Percentiles rank a stretch among this genome's conserved stretches.
Conservation (phyloP, 1,284 basidiomycete species). For the Sanguinoderma infundibulare region DNA sequence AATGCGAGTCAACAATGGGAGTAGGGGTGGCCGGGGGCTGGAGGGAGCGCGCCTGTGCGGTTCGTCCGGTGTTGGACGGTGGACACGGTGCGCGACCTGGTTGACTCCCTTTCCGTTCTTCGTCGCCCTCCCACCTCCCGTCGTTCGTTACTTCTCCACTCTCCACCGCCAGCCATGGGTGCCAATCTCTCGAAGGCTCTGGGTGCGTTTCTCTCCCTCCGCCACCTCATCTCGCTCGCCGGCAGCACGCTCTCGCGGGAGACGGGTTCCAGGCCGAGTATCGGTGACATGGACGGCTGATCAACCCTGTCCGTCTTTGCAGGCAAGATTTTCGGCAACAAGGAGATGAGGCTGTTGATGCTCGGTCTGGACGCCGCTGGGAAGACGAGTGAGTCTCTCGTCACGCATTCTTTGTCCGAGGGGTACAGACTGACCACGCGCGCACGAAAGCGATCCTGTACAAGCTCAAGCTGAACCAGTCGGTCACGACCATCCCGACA, state of each 20-base stretch:
- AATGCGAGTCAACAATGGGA: too few relatives aligned
- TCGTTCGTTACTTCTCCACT: constrained; percentile 52
- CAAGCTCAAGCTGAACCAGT: constrained; percentile 99
- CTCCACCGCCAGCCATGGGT: constrained; percentile 58
- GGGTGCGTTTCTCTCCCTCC: constrained; percentile 45
- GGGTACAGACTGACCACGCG: constrained; percentile 16
- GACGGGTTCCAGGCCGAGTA: not conserved
- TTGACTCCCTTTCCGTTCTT: constrained; percentile 30
- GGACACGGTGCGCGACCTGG: constrained; percentile 11
- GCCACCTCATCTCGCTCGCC: not conserved
- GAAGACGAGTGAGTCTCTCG: constrained; percentile 83
- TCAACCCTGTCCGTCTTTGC: constrained; percentile 30
- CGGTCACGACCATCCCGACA: constrained; percentile 98
- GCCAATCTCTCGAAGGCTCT: constrained; percentile 79
- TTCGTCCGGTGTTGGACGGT: constrained; percentile 3
- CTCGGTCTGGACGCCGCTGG: constrained; percentile 95
- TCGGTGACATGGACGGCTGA: constrained; percentile 12
- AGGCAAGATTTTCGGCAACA: constrained; percentile 98
- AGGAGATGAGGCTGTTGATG: constrained; percentile 96
- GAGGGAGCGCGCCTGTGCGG: not conserved
- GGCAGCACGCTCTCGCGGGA: too few relatives aligned
- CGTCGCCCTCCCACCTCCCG: constrained; percentile 40
- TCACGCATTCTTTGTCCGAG: not conserved
- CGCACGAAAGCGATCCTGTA: constrained; percentile 89
- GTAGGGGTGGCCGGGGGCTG: not conserved